phyloP scores from a whole-genome alignment of 768 basidiomycete genomes.

The Psilocybe cubensis region DNA sequence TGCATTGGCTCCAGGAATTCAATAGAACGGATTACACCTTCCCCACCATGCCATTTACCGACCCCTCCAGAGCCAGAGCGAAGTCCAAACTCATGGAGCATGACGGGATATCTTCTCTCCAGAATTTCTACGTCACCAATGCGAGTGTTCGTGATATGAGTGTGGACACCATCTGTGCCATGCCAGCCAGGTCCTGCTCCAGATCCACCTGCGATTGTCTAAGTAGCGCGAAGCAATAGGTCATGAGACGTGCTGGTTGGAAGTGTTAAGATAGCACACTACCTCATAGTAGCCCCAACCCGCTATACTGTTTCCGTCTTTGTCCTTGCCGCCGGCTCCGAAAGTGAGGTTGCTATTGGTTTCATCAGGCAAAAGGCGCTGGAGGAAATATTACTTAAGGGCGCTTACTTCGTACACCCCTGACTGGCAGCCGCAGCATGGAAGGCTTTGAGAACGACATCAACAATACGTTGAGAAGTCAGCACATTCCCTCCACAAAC shows the following conservation, averaged over 20 bases:
- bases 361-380: conserved; percentile 9
- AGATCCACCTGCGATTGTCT: conserved; percentile 95
- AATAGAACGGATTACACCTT: conserved; percentile 83
- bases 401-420: conserved; percentile 85
- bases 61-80: conserved; percentile 69
- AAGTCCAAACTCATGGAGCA: conserved; percentile 82
- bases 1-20: conserved; percentile 83
- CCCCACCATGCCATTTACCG: conserved; percentile 79
- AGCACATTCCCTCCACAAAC: conserved; percentile 94
- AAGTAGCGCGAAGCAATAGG: conserved; percentile 13
- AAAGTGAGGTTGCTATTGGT: conserved; percentile 80
- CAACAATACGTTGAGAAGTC: conserved; percentile 92
- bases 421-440: conserved; percentile 91
- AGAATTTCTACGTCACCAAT: conserved; percentile 94
- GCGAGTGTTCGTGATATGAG: conserved; percentile 91
- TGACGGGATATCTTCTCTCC: conserved; percentile 91
- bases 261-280: conserved; percentile 15
- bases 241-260: background rate
- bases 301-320: conserved; percentile 69
- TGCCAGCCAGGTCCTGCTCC: conserved; percentile 91
- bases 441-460: conserved; percentile 93
- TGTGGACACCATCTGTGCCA: conserved; percentile 92
- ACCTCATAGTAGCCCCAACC: conserved; percentile 95
- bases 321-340: conserved; percentile 85
- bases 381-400: background rate